Evolutionary conservation across 2,329 filamentous ascomycete species (phyloP).

Genomic region (Beauveria brongniartii): DNA sequence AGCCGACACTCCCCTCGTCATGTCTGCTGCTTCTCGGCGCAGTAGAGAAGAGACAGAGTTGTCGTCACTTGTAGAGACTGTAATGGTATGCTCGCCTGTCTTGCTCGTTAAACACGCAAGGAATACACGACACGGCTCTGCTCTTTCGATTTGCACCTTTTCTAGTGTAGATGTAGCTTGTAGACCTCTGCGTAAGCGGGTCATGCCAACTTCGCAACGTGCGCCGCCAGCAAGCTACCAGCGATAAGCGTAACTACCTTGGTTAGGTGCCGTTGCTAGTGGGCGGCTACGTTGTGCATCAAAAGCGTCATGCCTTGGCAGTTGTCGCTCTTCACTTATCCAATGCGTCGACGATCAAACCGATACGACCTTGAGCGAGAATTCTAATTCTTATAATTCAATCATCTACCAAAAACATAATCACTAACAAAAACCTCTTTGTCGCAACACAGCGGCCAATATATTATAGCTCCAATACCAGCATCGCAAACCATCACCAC

Average conservation of each 20-base stretch:
- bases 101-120: background rate
- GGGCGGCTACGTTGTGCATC: background rate
- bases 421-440: slow-evolving; percentile 3
- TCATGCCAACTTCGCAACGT: background rate
- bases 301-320: background rate
- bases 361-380: background rate
- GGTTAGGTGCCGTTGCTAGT: background rate
- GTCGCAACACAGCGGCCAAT: slow-evolving; percentile 10
- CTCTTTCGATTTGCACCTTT: background rate
- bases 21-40: slow-evolving; percentile 3
- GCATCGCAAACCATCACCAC: background rate
- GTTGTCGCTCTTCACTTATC: background rate
- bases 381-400: slow-evolving; percentile 6
- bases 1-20: slow-evolving; percentile 28
- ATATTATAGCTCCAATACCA: slow-evolving; percentile 10
- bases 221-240: background rate
- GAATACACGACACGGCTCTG: background rate
- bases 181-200: slow-evolving; percentile 3
- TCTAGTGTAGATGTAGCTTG: slow-evolving; percentile 1
- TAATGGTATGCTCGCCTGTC: background rate
- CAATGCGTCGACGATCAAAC: background rate
- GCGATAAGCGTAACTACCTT: background rate
- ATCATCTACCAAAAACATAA: slow-evolving; percentile 12
- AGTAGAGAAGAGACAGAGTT: background rate
- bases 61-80: background rate